Conservation (phyloP, 805 yeast genomes). For the Candida methanosorbosa region DNA sequence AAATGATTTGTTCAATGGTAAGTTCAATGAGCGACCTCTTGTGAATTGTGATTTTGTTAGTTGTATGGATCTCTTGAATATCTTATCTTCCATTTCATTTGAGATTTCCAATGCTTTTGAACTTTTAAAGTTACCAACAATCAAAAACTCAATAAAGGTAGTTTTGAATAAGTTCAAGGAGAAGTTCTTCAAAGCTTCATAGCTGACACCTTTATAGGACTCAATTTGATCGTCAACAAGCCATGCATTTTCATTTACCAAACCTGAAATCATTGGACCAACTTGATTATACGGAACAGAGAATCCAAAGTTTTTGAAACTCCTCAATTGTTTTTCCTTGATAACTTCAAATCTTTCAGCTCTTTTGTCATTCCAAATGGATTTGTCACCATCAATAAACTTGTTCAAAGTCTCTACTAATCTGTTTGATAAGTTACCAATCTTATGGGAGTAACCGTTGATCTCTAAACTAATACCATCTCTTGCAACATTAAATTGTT, state of each 20-base stretch:
- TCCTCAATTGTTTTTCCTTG: conserved; percentile 55
- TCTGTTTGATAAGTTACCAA: conserved; percentile 51
- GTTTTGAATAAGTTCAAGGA: conserved; percentile 47
- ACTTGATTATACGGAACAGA: conserved; percentile 75
- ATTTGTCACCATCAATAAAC: conserved; percentile 27
- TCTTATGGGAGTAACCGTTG: conserved; percentile 79
- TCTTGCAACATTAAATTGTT: conserved; percentile 46
- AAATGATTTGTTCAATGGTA: conserved; percentile 30
- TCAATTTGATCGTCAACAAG: conserved; percentile 49
- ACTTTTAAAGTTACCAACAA: conserved; percentile 62
- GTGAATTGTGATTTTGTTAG: conserved; percentile 36
- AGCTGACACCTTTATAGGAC: conserved; percentile 43
- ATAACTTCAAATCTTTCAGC: conserved; percentile 56
- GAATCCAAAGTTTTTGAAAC: conserved; percentile 59
- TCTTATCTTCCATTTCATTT: conserved; percentile 29
- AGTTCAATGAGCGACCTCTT: conserved; percentile 31
- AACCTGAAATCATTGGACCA: conserved; percentile 48
- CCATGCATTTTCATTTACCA: conserved; percentile 72
- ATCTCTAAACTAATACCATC: conserved; percentile 66
- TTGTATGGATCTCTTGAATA: conserved; percentile 13
- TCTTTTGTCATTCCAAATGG: conserved; percentile 27
- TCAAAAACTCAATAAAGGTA: conserved; percentile 60
- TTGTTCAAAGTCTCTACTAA: conserved; percentile 45
- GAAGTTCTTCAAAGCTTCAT: conserved; percentile 26
- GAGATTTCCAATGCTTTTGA: conserved; percentile 45